Evolutionary conservation across 129 eudicot genomes (phyloP), one percentile per base, ranked within the genome.

Genomic region (Artemisia tridentata): DNA sequence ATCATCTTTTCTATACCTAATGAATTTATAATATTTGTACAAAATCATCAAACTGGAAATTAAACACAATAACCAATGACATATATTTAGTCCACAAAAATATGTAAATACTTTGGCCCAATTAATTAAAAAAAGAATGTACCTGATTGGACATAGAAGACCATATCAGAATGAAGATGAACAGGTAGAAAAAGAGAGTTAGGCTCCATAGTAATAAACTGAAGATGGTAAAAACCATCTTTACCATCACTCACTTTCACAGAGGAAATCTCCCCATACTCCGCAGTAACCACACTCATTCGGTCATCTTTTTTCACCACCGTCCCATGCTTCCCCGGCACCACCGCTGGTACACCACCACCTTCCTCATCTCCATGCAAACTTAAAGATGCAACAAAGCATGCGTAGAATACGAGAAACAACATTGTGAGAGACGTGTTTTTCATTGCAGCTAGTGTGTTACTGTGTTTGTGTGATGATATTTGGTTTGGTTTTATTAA

Each of bases 61-160:
- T 25, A 25, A 25, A 25, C 29, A 25, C 38, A 29, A 29, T 29
- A 29, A 29, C 38, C 38, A 3, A 29, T 29, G 38, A 29, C 4
- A 34, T 34, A 34, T 6, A 34, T 34, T 5, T 34, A 34, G 38
- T 5, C 38, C 38, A 29, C 3, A 29, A 29, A 29, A 3, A 29
- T 29, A 3, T 29, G 38, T 29, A 29, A 29, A 29, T 3, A 29
- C 0, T 34, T 0, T 34, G 8, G 43, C 43, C 9, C 9, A 34
- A 6, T 34, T 0, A 3, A 29, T 3, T 29, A 46, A 12, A 49
- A 4, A 11, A 3, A 66, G 15, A 31, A 19, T 25, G 48, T 82
- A 92, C 98, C 96, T 60, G 98, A 77, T 4, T 84, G 85, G 55
- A 92, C 98, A 79, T 83, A 89, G 75, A 92, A 87, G 1, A 89